These are phyloP conservation scores for Coelastrella sp. DNA, from an alignment of 139 green algal genomes.

Conservation along the genomic window DNA sequence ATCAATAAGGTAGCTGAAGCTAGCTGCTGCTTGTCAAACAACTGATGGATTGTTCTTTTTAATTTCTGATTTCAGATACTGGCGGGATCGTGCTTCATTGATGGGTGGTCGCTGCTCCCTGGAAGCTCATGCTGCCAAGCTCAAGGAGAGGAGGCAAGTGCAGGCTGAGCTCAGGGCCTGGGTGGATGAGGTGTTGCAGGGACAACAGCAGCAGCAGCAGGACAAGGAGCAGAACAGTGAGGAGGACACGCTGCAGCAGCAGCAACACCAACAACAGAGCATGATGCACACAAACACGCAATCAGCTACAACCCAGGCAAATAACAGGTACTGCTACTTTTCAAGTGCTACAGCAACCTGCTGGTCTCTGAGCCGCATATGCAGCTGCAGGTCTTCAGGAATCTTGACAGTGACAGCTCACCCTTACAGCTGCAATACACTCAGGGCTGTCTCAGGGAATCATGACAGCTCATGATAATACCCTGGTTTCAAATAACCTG, in stretches of 20 bases:
- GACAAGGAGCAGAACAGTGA: not conserved
- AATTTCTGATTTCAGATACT: no score
- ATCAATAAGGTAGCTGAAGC: no score
- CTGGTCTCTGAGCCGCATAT: no score
- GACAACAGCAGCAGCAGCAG: not conserved
- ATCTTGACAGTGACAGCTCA: no score
- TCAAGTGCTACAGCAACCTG: no score
- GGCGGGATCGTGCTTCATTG: conserved; percentile 6
- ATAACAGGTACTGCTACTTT: no score
- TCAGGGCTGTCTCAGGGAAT: not conserved
- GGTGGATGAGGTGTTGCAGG: conserved; percentile 15
- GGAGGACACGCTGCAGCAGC: not conserved
- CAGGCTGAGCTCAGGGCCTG: conserved; percentile 25
- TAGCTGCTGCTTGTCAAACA: no score
- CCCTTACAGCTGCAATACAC: not conserved
- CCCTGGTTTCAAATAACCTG: no score
- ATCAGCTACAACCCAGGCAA: no score
- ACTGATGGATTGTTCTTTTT: no score
- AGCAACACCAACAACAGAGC: not conserved
- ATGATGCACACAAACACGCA: no score
- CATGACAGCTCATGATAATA: no score
- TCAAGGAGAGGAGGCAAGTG: conserved; percentile 6
- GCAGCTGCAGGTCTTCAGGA: not conserved
- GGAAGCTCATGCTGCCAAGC: not conserved
- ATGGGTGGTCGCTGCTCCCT: conserved; percentile 1